A percentile compares a stretch with the other conserved stretches of the same genome.
Evolutionary conservation across 2,329 filamentous ascomycete species (phyloP).

Genomic region (Aspergillaceae sp.): DNA sequence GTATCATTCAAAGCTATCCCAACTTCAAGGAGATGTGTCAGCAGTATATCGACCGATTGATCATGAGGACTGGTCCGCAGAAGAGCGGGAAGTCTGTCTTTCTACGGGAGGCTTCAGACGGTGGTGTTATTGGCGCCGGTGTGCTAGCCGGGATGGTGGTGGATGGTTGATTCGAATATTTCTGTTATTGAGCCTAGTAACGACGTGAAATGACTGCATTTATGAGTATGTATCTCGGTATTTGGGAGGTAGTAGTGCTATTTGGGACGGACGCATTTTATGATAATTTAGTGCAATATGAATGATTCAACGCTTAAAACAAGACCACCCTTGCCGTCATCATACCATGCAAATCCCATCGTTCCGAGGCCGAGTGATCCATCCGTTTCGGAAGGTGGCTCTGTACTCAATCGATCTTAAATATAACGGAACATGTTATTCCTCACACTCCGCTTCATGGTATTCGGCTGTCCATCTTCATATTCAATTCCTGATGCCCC

Average conservation of each 20-base stretch:
- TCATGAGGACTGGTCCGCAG: constrained; percentile 38
- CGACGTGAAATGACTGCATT: background rate
- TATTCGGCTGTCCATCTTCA: constrained; percentile 62
- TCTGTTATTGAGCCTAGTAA: background rate
- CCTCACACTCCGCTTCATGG: constrained; percentile 65
- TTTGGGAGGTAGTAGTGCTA: too few species aligned
- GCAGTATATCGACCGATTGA: constrained; percentile 52
- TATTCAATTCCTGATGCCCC: constrained; percentile 65
- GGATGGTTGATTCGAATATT: constrained; percentile 9
- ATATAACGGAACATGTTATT: constrained; percentile 73
- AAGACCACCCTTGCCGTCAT: too few species aligned
- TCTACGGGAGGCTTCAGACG: constrained; percentile 44
- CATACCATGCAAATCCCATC: background rate
- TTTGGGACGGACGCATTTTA: background rate
- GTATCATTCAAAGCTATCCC: constrained; percentile 72
- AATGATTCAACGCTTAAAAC: too few species aligned
- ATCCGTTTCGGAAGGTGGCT: too few species aligned
- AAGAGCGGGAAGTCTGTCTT: constrained; percentile 44
- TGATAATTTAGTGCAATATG: background rate
- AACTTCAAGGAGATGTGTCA: constrained; percentile 65
- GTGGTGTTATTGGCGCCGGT: constrained; percentile 49
- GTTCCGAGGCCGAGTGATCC: too few species aligned
- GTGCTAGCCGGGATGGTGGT: constrained; percentile 44
- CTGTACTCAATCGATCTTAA: constrained; percentile 4
- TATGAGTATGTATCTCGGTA: background rate